Base-by-base conservation (phyloP, 2,329 filamentous ascomycete species). In the Aspergillus sp. region DNA sequence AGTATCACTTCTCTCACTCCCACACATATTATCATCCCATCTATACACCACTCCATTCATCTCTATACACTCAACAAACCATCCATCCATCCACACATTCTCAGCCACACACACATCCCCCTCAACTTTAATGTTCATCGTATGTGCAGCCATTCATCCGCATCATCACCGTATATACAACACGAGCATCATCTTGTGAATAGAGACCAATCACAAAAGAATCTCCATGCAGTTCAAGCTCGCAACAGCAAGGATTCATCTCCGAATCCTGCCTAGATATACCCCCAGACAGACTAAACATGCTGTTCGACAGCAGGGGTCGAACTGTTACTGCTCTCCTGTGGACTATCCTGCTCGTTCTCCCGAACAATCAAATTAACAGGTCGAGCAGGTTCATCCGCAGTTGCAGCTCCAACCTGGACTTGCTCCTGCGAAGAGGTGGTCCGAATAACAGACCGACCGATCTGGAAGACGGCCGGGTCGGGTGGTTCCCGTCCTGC, bases 361-460 rank as follows among this genome's bases (percentile, higher is more conserved):
- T 59, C 47, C n/a, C 48, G 55, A n/a, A 51, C 10, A n/a, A 74
- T 48, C 52, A 76, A 50, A 19, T 70, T 69, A 10, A 76, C 72
- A 23, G 74, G 73, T 54, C 74, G 66, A 10, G 69, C 72, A 2
- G 74, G 74, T 48, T 76, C 74, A 55, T 69, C 68, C 13, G 52
- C 39, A 41, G 64, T 54, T 1, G 66, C 67, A 4, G 65, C 64
- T 2, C 69, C 72, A 38, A 68, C 51, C 25, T 66, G 67, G 4
- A 45, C 49, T n/a, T 66, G 66, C 7, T 64, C 60, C n/a, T 52
- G 48, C 3, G 68, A 60, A 12, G 68, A 62, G 10, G 47, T 55
- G 3, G 66, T 2, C 23, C 56, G 62, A 48, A 74, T 68, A 25
- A 72, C 62, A 7, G 72, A 66, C 5, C 69, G 60, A 2, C 70